Evolutionary conservation across 768 basidiomycete genomes (phyloP), one percentile per base, ranked within the genome.

Genomic region (Serendipita sp.): DNA sequence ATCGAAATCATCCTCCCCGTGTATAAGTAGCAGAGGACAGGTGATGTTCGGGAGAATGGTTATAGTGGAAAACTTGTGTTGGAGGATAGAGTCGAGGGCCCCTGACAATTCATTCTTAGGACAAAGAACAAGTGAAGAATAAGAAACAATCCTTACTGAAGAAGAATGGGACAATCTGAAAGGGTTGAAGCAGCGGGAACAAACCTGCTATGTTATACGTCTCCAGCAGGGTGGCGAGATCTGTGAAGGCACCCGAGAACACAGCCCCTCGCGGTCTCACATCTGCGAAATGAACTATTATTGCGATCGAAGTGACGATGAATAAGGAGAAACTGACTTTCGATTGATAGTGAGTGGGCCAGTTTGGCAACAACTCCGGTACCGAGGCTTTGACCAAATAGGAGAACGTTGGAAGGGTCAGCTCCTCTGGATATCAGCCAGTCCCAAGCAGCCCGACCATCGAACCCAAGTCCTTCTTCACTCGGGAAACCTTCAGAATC

Each of bases 351-450:
- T 54, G 72, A 67, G 32, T 71, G 76, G 15, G 74, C 77, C 8
- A 79, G 72, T 63, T 70, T 77, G 32, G 77, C 76, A 0, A 74
- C 78, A 1, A 97, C 87, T 0, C 85, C 92, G 0, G 93, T 93
- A 1, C 94, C 94, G 11, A 98, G 76, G 68, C 90, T 93, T 69
- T 94, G 91, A 0, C 94, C 94, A 2, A 90, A 76, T 47, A 98
- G 72, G 2, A 91, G 75, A 44, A 96, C 78, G 66, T 85, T 77
- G 41, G 82, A 75, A 0, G 81, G 73, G 30, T 72, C 73, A 7
- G 84, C 85, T 16, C 85, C 86, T 23, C 81, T 77, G 7, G 73
- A 71, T 7, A 83, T 70, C 5, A 92, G 74, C 85, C 86, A 96
- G 70, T 89, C 81, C 81, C 85, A 95, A 0, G 86, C 89, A 0